A percentile compares a stretch with the other conserved stretches of the same genome.
These are phyloP conservation scores for Jamesozyma lodderae DNA, from an alignment of 805 yeast genomes.

Conservation along the genomic window DNA sequence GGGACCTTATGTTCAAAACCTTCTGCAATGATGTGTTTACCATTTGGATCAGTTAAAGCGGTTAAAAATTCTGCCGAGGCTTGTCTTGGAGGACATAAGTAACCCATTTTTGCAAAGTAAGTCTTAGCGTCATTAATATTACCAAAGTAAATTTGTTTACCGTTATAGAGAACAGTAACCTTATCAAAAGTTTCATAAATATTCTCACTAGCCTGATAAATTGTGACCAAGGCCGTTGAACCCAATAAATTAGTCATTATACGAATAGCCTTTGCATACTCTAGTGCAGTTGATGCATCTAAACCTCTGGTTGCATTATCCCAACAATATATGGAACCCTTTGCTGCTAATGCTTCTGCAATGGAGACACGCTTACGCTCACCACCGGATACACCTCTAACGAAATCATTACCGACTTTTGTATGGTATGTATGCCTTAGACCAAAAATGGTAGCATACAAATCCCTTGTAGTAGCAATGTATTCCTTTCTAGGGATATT, in stretches of 20 bases:
- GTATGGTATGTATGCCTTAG: slow-evolving; percentile 46
- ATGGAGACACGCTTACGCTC: slow-evolving; percentile 80
- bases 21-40: slow-evolving; percentile 28
- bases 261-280: slow-evolving; percentile 52
- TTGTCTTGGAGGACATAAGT: slow-evolving; percentile 46
- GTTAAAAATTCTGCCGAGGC: slow-evolving; percentile 56
- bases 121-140: slow-evolving; percentile 38
- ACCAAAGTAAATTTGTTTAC: slow-evolving; percentile 51
- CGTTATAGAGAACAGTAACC: slow-evolving; percentile 43
- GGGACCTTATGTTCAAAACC: slow-evolving; percentile 48
- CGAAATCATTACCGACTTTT: slow-evolving; percentile 46
- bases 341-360: slow-evolving; percentile 60
- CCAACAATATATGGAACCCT: slow-evolving; percentile 52
- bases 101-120: slow-evolving; percentile 52
- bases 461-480: slow-evolving; percentile 33
- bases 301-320: slow-evolving; percentile 74
- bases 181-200: slow-evolving; percentile 47
- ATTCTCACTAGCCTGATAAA: slow-evolving; percentile 50
- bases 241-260: slow-evolving; percentile 42
- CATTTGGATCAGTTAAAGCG: slow-evolving; percentile 51
- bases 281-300: slow-evolving; percentile 64
- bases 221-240: slow-evolving; percentile 49
- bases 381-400: slow-evolving; percentile 78
- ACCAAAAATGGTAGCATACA: slow-evolving; percentile 40
- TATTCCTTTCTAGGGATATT: slow-evolving; percentile 40